These are phyloP conservation scores for Arctium minus DNA, from an alignment of 129 eudicot species.

Conservation along the genomic window DNA sequence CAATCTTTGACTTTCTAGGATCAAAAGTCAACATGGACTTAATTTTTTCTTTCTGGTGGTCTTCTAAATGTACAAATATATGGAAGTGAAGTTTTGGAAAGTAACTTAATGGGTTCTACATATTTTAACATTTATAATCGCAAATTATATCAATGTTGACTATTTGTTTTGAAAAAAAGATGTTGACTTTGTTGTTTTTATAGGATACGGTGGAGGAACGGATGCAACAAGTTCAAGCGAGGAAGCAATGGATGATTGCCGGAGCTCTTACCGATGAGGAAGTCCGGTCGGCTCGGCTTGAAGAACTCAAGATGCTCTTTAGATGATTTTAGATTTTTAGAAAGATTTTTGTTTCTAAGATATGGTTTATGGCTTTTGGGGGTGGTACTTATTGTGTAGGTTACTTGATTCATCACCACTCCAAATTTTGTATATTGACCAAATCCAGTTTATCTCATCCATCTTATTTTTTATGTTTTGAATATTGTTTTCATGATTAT, in stretches of 20 bases:
- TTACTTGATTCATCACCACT: background rate
- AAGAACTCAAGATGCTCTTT: constrained; percentile 82
- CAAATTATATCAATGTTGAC: background rate
- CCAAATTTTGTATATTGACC: constrained; percentile 19
- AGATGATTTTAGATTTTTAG: constrained; percentile 18
- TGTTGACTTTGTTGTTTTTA: background rate
- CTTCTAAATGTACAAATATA: background rate
- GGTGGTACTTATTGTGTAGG: constrained; percentile 1
- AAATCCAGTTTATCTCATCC: background rate
- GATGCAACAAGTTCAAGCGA: constrained; percentile 78
- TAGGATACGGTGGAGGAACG: constrained; percentile 83
- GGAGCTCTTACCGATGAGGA: constrained; percentile 86
- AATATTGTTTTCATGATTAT: background rate
- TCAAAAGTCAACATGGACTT: background rate
- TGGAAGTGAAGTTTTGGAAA: background rate
- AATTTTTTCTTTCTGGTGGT: background rate
- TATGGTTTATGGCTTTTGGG: constrained; percentile 4
- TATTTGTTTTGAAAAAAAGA: background rate
- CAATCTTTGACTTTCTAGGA: background rate
- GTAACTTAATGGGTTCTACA: too few relatives aligned
- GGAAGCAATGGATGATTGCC: constrained; percentile 79
- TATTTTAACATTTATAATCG: background rate
- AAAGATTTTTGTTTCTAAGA: background rate
- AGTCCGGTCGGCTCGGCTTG: constrained; percentile 66
- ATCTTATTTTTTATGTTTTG: background rate